Conservation (phyloP, 257 asterid genomes). For the Misopates orontium region DNA sequence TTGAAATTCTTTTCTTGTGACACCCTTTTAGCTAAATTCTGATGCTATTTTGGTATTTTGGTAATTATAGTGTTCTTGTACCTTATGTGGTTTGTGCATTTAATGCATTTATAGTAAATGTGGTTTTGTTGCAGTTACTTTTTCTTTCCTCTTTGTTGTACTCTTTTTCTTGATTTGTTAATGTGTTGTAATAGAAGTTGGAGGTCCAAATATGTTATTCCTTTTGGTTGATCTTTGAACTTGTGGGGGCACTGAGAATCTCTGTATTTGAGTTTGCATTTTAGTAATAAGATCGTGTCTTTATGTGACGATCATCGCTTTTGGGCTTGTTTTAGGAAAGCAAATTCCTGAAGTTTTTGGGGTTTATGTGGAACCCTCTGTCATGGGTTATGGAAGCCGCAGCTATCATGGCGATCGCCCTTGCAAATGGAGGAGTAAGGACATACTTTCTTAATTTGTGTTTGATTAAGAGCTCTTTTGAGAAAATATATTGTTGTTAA, state of each 20-base stretch:
- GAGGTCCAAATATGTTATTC: constrained; percentile 23
- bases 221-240: constrained; percentile 20
- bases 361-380: constrained; percentile 99
- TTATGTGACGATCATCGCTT: constrained; percentile 3
- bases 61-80: not conserved
- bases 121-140: constrained; percentile 18
- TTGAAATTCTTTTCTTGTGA: constrained; percentile 15
- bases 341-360: constrained; percentile 81
- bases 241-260: constrained; percentile 13
- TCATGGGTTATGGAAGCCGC: constrained; percentile 99
- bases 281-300: constrained; percentile 1
- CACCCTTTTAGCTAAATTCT: constrained; percentile 13
- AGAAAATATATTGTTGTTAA: not conserved
- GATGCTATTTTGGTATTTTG: constrained; percentile 8
- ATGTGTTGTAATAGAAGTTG: not conserved
- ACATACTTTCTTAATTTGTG: constrained; percentile 7
- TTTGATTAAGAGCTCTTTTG: not conserved
- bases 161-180: constrained; percentile 7
- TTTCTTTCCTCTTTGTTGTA: constrained; percentile 18
- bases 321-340: constrained; percentile 68
- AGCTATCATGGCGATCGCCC: constrained; percentile 98
- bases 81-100: constrained; percentile 21
- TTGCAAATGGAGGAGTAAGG: constrained; percentile 98
- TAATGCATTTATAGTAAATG: constrained; percentile 28
- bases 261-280: not conserved